Evolutionary conservation across 768 basidiomycete species (phyloP).

Genomic region (Lentinula lateritia): DNA sequence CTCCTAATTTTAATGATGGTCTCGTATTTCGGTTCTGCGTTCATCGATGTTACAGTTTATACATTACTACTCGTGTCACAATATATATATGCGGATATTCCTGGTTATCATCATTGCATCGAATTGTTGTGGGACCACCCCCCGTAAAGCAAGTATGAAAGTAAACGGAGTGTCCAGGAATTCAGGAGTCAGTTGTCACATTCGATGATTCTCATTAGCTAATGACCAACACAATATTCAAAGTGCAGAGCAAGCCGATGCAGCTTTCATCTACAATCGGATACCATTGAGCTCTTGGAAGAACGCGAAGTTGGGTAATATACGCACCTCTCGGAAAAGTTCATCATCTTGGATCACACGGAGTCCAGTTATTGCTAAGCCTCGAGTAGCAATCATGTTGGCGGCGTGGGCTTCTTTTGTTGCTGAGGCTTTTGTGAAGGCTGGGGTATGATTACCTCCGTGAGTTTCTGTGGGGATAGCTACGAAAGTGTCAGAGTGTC

Average conservation of each 20-base stretch:
- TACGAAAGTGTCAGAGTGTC: slow-evolving; percentile 24
- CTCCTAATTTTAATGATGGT: not conserved
- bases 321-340: slow-evolving; percentile 52
- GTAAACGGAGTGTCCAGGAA: too few species aligned
- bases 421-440: slow-evolving; percentile 55
- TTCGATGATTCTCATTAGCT: too few species aligned
- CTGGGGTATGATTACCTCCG: slow-evolving; percentile 74
- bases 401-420: slow-evolving; percentile 57
- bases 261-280: not conserved
- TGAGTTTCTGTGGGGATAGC: slow-evolving; percentile 67
- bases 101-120: not conserved
- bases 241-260: not conserved
- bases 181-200: too few species aligned
- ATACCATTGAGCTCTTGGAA: not conserved
- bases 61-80: not conserved
- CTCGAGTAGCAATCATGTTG: slow-evolving; percentile 53
- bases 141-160: too few species aligned
- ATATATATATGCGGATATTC: not conserved
- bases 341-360: slow-evolving; percentile 49
- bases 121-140: too few species aligned
- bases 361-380: slow-evolving; percentile 57
- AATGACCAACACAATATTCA: too few species aligned
- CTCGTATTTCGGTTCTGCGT: not conserved
- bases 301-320: not conserved
- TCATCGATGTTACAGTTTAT: not conserved